Conservation (phyloP, 306 rosid genomes). For the Cicer pinnatifidum region DNA sequence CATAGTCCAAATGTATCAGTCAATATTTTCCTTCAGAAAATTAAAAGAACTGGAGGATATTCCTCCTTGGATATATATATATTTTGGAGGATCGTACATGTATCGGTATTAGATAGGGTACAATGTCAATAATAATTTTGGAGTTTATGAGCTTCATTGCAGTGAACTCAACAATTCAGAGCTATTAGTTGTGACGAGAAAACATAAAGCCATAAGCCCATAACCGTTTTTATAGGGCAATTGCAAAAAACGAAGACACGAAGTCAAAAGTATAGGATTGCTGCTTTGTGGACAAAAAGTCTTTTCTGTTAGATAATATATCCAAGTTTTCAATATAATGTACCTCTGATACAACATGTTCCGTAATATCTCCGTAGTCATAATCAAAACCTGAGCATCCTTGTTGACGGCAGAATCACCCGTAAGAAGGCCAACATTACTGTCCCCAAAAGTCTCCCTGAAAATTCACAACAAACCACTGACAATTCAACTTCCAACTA, state of each 20-base stretch:
- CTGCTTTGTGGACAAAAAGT: conserved; percentile 16
- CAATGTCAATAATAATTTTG: too few species aligned
- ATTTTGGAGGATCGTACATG: too few species aligned
- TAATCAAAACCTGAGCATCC: conserved; percentile 89
- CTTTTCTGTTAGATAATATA: background rate
- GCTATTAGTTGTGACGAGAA: conserved; percentile 16
- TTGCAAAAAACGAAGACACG: background rate
- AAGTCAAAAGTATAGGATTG: background rate
- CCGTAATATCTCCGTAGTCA: conserved; percentile 97
- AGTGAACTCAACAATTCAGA: conserved; percentile 8
- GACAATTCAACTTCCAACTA: conserved; percentile 27
- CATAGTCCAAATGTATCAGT: background rate
- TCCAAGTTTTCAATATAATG: conserved; percentile 17
- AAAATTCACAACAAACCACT: conserved; percentile 42
- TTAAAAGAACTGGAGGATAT: background rate
- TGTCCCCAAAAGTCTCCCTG: conserved; percentile 87
- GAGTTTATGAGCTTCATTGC: too few species aligned
- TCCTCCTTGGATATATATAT: background rate
- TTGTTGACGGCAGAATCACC: conserved; percentile 90
- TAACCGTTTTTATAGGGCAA: conserved; percentile 1
- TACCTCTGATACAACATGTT: conserved; percentile 98
- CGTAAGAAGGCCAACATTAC: conserved; percentile 88
- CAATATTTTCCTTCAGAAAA: background rate
- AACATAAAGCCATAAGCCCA: conserved; percentile 13
- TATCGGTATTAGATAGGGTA: too few species aligned